Percentiles rank a stretch among this genome's conserved stretches.
phyloP scores from a whole-genome alignment of 768 basidiomycete genomes.

The Sporobolomyces roseus region DNA sequence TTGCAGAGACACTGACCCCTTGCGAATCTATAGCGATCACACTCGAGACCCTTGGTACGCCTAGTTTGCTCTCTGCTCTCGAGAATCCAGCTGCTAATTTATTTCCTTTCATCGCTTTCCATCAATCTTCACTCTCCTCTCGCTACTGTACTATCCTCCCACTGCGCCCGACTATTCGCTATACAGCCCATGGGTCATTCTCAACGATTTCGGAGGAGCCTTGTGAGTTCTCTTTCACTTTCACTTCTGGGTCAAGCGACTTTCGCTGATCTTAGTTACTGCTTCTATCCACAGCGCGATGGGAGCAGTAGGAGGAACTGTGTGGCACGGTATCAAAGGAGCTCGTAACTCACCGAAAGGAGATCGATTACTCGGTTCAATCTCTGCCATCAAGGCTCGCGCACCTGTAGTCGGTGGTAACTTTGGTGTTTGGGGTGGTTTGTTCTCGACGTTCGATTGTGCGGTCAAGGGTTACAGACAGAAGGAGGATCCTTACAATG shows the following conservation, averaged over 20 bases:
- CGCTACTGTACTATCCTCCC: not conserved
- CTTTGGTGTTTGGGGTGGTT: slow-evolving; percentile 63
- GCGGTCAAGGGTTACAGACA: slow-evolving; percentile 66
- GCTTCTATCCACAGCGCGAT: slow-evolving; percentile 56
- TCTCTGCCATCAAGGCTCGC: slow-evolving; percentile 94
- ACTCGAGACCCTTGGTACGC: slow-evolving; percentile 84
- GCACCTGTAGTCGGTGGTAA: slow-evolving; percentile 98
- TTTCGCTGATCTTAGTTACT: not conserved
- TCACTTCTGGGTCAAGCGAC: not conserved
- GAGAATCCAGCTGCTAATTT: slow-evolving; percentile 13
- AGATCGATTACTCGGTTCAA: slow-evolving; percentile 85
- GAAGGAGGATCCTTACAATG: slow-evolving; percentile 71
- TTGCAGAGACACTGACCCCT: not conserved
- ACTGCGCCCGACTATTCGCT: not conserved
- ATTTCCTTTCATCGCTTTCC: slow-evolving; percentile 1
- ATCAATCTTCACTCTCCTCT: not conserved
- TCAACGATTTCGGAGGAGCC: slow-evolving; percentile 96
- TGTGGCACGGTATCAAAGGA: slow-evolving; percentile 98
- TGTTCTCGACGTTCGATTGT: slow-evolving; percentile 98
- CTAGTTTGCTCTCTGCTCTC: not conserved
- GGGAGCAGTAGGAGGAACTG: slow-evolving; percentile 95
- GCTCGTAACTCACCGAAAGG: slow-evolving; percentile 96
- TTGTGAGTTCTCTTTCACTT: slow-evolving; percentile 13
- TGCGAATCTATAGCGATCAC: slow-evolving; percentile 58
- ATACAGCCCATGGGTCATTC: slow-evolving; percentile 89